Evolutionary conservation across 345 rosid genomes (phyloP), one percentile per base, ranked within the genome.

Genomic region (Cochlearia excelsa): DNA sequence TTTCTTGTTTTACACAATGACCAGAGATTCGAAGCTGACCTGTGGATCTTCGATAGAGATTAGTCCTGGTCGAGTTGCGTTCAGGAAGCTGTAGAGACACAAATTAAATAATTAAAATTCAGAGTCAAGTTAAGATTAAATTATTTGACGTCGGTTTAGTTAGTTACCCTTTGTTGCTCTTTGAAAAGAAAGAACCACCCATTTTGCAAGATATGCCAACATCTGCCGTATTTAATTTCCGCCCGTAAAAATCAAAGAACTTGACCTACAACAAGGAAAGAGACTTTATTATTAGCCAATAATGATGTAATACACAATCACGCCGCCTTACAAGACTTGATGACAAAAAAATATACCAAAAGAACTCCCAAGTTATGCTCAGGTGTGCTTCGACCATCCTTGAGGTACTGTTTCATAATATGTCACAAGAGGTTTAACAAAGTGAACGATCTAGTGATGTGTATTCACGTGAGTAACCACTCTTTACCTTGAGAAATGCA

Each of bases 11-110:
- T 28, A 28, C 28, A 69, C 16, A 56, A 49, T 16, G 62, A 51
- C 30, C 10, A 44, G 29, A 65, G 70, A 6, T 16, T 58, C 3
- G 9, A 31, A 26, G 46, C 61, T 60, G 44, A 88, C 98, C 96
- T 88, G 93, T 70, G 98, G 96, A 46, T 92, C 98, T 74, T 92
- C 93, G 10, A 92, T 88, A 74, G 95, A 78, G 71, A 92, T 86
- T 60, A 90, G 89, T 62, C 77, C 76, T 54, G 96, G 90, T 27
- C 86, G 73, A 34, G 69, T 77, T 31, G 59, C 46, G 70, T 71
- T 88, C 63, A 76, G 44, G 75, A 91, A 86, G 76, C 96, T 86
- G 70, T 39, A 75, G 4, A 58, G 35, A 7, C 5, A 16, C 23
- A 16, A 26, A 48, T 0, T 3, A 26, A 9, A 46, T 40, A 5